A percentile compares a stretch with the other conserved stretches of the same genome.
phyloP scores from a whole-genome alignment of 352 stramenopile genomes.

The Phytopythium chamaehyphon region DNA sequence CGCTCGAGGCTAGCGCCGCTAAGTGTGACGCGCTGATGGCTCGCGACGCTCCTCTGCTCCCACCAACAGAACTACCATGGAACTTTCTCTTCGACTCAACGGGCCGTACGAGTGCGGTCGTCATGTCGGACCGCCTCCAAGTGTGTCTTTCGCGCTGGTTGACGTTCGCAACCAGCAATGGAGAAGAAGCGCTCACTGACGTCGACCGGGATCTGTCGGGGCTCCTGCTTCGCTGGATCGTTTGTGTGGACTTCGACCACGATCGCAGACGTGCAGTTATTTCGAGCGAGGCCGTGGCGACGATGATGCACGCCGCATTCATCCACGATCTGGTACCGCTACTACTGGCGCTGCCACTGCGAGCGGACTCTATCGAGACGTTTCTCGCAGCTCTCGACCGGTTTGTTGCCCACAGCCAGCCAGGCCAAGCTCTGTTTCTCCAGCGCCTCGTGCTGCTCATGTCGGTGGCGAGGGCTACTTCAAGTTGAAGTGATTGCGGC shows the following conservation, averaged over 20 bases:
- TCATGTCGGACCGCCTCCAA: constrained; percentile 1
- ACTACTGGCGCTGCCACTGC: neutral
- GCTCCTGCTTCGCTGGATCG: neutral
- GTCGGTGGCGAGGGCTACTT: no score
- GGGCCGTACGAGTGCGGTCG: neutral
- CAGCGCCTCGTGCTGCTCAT: no score
- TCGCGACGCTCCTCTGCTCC: constrained; percentile 9
- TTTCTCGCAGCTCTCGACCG: no score
- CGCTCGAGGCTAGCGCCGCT: neutral
- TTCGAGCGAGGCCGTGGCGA: neutral
- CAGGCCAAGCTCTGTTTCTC: no score
- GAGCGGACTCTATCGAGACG: no score
- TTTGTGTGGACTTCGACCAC: neutral
- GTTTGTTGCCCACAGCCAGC: no score
- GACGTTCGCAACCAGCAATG: no score
- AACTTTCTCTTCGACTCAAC: neutral
- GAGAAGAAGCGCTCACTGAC: neutral
- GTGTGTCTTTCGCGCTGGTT: constrained; percentile 7
- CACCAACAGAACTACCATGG: neutral
- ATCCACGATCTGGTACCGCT: neutral
- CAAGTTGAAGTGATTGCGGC: no score
- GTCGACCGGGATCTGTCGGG: neutral
- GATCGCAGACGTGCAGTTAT: neutral
- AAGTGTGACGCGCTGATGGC: constrained; percentile 10
- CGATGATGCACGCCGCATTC: neutral